Percentiles rank a stretch among this genome's conserved stretches.
These are phyloP conservation scores for Endothia cerciana DNA, from an alignment of 2,329 filamentous ascomycete species.

Conservation along the genomic window DNA sequence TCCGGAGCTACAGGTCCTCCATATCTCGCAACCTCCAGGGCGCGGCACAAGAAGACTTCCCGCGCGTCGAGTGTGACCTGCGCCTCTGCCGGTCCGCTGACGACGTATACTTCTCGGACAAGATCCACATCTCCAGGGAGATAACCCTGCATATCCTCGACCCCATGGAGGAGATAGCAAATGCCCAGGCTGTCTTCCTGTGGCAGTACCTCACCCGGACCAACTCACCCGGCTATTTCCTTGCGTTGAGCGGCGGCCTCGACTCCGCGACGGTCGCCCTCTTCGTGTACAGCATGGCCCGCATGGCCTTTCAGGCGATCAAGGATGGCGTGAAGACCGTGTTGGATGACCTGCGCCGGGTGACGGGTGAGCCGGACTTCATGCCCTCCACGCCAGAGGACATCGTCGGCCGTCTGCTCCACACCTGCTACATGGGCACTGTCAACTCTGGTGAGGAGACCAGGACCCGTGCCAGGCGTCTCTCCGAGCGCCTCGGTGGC, in stretches of 20 bases:
- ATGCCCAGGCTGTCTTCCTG: constrained; percentile 34
- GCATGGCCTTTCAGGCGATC: constrained; percentile 29
- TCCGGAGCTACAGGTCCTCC: constrained; percentile 30
- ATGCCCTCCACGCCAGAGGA: constrained; percentile 27
- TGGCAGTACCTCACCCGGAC: constrained; percentile 32
- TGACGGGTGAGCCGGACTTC: constrained; percentile 28
- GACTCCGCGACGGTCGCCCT: constrained; percentile 32
- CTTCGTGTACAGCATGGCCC: constrained; percentile 32
- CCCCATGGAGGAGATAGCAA: constrained; percentile 40
- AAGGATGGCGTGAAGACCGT: constrained; percentile 28
- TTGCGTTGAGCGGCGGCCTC: constrained; percentile 31
- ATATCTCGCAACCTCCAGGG: constrained; percentile 31
- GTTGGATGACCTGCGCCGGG: constrained; percentile 27
- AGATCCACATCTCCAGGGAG: constrained; percentile 20
- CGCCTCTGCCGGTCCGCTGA: constrained; percentile 33
- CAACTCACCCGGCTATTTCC: constrained; percentile 30
- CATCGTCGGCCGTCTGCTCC: constrained; percentile 30
- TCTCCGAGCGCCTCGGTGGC: constrained; percentile 64
- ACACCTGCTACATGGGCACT: constrained; percentile 64
- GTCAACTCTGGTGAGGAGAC: constrained; percentile 63
- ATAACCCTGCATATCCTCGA: constrained; percentile 29
- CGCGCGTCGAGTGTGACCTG: constrained; percentile 31
- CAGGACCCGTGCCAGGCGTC: constrained; percentile 60
- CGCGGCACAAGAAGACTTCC: constrained; percentile 30
- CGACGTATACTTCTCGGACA: constrained; percentile 34